These are phyloP conservation scores for Eragrostis curvula DNA, from an alignment of 176 grass and related monocot genomes.

Conservation along the genomic window DNA sequence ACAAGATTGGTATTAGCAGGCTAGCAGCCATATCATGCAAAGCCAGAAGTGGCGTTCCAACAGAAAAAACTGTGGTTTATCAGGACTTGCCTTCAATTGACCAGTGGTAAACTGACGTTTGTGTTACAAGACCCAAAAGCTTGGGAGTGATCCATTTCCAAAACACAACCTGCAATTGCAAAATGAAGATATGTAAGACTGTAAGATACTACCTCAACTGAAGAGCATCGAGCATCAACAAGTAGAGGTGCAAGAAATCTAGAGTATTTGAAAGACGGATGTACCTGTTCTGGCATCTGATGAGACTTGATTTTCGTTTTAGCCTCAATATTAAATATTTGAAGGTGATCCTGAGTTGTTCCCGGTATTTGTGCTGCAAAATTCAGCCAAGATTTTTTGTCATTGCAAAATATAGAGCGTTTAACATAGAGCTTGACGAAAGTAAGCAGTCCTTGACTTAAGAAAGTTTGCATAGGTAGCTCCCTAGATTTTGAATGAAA, in stretches of 20 bases:
- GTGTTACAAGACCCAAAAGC: slow-evolving; percentile 73
- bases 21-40: not conserved
- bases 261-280: not conserved
- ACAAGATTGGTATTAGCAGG: not conserved
- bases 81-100: slow-evolving; percentile 63
- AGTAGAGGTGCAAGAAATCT: not conserved
- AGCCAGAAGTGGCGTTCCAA: not conserved
- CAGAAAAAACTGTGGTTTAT: not conserved
- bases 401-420: not conserved
- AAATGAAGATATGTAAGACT: not conserved
- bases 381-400: slow-evolving; percentile 14
- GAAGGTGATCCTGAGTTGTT: slow-evolving; percentile 93
- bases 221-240: not conserved
- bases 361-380: slow-evolving; percentile 92
- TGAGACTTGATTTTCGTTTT: slow-evolving; percentile 97
- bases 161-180: slow-evolving; percentile 74
- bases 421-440: not conserved
- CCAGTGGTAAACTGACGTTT: slow-evolving; percentile 94
- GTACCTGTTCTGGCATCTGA: slow-evolving; percentile 96
- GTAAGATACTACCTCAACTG: not conserved
- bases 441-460: not conserved
- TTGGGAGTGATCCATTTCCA: slow-evolving; percentile 98
- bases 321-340: slow-evolving; percentile 97
- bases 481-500: not conserved
- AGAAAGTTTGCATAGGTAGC: not conserved